Base-by-base conservation (phyloP, 225 moss, liverwort and hornwort species). In the Takakia lepidozioides region DNA sequence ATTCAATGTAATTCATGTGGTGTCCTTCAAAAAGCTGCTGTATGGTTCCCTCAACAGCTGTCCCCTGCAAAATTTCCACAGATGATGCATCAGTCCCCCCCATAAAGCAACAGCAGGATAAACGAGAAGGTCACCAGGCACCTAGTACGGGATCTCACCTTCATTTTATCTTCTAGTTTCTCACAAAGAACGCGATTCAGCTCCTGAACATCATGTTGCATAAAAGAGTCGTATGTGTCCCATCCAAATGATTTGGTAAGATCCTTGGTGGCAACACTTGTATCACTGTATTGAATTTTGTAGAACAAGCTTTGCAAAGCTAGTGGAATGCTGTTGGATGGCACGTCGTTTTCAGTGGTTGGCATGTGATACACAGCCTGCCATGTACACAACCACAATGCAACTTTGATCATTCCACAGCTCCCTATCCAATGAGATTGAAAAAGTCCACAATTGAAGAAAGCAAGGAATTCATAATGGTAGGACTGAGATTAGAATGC, bases 141-240 rank as follows among this genome's bases (percentile, higher is more conserved):
- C n/a, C n/a, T n/a, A n/a, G n/a, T n/a, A n/a, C n/a, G n/a, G n/a
- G n/a, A n/a, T n/a, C 51, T 25, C 25, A 83, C 98, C 91, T 98
- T 98, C 98, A 98, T 98, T 68, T 98, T 98, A 62, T 98, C 98
- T 75, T 98, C 98, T 64, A 98, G 63, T 69, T 98, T 98, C 69
- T 98, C 98, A 38, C 91, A 98, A 8, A 98, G 83, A 51, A 98
- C 98, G 45, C 98, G 80, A 62, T 98, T 98, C 57, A 98, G 83
- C 81, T 98, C 98, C 62, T 98, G 98, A 43, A 98, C 98, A 74
- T 98, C 98, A 56, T 98, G 98, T 78, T 98, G 98, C 98, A 98
- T 83, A 61, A 98, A 98, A 26, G 98, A 98, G 53, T 98, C 98
- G 39, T 91, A 91, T 5, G 98, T 87, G 60, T 98, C 98, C 98